Evolutionary conservation across 2,329 filamentous ascomycete genomes (phyloP).

Genomic region (Nothophaeocryptopus gaeumannii): DNA sequence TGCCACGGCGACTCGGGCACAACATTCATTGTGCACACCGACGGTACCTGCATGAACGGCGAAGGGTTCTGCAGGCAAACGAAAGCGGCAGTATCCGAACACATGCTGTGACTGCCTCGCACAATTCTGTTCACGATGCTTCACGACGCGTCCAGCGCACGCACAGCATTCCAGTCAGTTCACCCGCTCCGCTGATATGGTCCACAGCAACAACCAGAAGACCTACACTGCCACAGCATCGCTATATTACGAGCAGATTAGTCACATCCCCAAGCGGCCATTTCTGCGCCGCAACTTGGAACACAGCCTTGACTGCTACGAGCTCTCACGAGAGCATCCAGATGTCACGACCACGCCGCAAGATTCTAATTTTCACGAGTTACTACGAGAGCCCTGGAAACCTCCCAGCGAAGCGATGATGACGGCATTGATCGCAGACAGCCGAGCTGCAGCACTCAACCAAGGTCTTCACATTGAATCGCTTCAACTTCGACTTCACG

Average conservation of each 20-base stretch:
- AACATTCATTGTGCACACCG: no score
- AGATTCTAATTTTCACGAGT: constrained; percentile 1
- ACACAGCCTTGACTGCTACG: constrained; percentile 29
- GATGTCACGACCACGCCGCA: neutral
- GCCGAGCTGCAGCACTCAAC: no score
- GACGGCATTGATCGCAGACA: neutral
- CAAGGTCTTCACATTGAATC: neutral
- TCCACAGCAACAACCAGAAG: constrained; percentile 3
- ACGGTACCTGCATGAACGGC: no score
- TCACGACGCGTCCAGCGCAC: no score
- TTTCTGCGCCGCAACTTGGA: constrained; percentile 35
- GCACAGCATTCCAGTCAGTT: no score
- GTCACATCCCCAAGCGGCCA: constrained; percentile 1
- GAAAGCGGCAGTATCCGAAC: no score
- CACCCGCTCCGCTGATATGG: neutral
- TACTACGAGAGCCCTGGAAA: constrained; percentile 7
- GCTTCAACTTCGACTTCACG: constrained; percentile 1
- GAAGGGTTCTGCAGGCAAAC: no score
- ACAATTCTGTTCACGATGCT: no score
- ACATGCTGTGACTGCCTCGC: no score
- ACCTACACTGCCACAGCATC: constrained; percentile 3
- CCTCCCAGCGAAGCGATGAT: constrained; percentile 8
- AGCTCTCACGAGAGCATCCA: constrained; percentile 7
- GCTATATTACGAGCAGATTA: constrained; percentile 7
- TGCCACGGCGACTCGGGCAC: no score